Percentiles rank a stretch among this genome's conserved stretches.
Evolutionary conservation across 2,329 filamentous ascomycete genomes (phyloP).

Genomic region (Tolypocladium tropicale): DNA sequence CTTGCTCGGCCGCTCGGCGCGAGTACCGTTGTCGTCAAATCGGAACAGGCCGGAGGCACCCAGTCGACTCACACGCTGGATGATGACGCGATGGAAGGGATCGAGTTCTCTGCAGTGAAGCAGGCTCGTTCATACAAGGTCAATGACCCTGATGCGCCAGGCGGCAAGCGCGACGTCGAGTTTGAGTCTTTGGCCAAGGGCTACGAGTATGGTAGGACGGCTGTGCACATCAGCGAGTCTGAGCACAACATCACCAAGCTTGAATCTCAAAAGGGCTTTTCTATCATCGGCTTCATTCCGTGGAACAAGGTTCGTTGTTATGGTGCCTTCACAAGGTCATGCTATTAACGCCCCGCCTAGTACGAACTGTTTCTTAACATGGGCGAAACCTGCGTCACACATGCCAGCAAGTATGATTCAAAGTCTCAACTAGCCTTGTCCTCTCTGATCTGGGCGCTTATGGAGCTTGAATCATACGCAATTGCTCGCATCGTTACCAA

Average conservation of each 20-base stretch:
- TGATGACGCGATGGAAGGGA: conserved; percentile 36
- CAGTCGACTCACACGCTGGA: conserved; percentile 42
- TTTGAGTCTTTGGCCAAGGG: conserved; percentile 83
- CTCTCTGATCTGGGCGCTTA: conserved; percentile 78
- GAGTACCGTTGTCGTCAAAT: conserved; percentile 59
- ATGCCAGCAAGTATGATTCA: conserved; percentile 69
- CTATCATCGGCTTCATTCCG: conserved; percentile 79
- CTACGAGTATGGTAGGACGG: conserved; percentile 86
- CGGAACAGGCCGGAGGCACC: conserved; percentile 33
- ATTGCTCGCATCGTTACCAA: conserved; percentile 79
- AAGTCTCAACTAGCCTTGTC: conserved; percentile 77
- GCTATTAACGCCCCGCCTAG: conserved; percentile 24
- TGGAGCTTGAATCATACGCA: conserved; percentile 76
- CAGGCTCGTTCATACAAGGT: conserved; percentile 73
- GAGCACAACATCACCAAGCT: conserved; percentile 85
- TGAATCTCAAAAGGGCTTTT: conserved; percentile 63
- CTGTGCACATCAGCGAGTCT: conserved; percentile 77
- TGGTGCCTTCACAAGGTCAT: not conserved
- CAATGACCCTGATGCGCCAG: conserved; percentile 61
- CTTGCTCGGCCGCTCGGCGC: conserved; percentile 64
- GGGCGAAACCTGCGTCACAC: conserved; percentile 67
- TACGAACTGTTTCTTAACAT: conserved; percentile 80
- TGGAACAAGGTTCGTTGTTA: conserved; percentile 47
- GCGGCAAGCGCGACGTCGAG: conserved; percentile 72
- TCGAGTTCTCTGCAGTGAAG: conserved; percentile 60